A percentile compares a stretch with the other conserved stretches of the same genome.
These are phyloP conservation scores for Scleroderma bovista DNA, from an alignment of 768 basidiomycete species.

Conservation along the genomic window DNA sequence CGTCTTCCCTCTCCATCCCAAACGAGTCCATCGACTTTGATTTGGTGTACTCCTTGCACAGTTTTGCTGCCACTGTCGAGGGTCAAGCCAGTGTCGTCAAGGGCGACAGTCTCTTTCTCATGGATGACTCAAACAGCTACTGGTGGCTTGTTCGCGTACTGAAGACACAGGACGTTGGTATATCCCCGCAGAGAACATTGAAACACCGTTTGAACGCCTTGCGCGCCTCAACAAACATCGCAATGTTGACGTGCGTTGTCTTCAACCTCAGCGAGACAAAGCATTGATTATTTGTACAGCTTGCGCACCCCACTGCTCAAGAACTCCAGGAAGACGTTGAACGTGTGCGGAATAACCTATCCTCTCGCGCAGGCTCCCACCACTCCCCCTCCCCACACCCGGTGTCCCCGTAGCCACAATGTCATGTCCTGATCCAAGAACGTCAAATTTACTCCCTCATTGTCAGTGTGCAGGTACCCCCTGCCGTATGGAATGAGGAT, in stretches of 20 bases:
- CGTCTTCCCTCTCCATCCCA: constrained; percentile 80
- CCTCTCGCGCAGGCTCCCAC: constrained; percentile 43
- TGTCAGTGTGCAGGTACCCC: constrained; percentile 73
- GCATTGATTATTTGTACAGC: constrained; percentile 11
- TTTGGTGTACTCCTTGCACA: constrained; percentile 89
- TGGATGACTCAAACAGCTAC: constrained; percentile 98
- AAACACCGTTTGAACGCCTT: constrained; percentile 94
- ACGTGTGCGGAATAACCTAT: constrained; percentile 46
- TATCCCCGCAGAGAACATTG: constrained; percentile 98
- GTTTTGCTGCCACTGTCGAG: constrained; percentile 96
- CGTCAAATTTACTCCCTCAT: constrained; percentile 69
- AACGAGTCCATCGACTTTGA: constrained; percentile 93
- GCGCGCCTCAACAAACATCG: constrained; percentile 95
- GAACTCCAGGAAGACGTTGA: constrained; percentile 60
- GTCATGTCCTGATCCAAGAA: constrained; percentile 29
- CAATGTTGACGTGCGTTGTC: constrained; percentile 81
- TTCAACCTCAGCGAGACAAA: neutral
- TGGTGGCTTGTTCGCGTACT: constrained; percentile 99
- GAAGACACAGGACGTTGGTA: constrained; percentile 98
- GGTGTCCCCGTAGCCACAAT: constrained; percentile 29
- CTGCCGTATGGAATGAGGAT: constrained; percentile 79
- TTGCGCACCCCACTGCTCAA: constrained; percentile 30
- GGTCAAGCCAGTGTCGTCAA: constrained; percentile 99
- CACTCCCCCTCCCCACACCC: constrained; percentile 43
- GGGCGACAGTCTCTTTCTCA: constrained; percentile 91